Percentiles rank a stretch among this genome's conserved stretches.
phyloP scores from a whole-genome alignment of 129 eudicot species.

The Ambrosia artemisiifolia region DNA sequence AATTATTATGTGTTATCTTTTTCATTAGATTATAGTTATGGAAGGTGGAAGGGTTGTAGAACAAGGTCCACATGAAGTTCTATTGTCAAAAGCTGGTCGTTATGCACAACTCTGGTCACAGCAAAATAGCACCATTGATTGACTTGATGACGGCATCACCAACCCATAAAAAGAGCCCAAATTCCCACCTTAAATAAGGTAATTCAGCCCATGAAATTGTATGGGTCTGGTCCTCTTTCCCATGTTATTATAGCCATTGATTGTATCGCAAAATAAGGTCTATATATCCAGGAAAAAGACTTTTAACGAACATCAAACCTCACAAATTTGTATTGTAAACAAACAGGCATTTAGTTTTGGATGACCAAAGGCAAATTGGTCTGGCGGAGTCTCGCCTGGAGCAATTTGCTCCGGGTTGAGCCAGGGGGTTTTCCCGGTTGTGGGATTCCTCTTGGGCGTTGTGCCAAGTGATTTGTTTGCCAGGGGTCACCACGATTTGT shows the following conservation, averaged over 20 bases:
- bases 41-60: slow-evolving; percentile 92
- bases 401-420: too few relatives aligned
- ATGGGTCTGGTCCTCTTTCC: not conserved
- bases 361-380: too few relatives aligned
- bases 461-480: too few relatives aligned
- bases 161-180: not conserved
- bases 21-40: slow-evolving; percentile 69
- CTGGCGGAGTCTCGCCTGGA: too few relatives aligned
- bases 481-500: too few relatives aligned
- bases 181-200: not conserved
- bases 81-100: slow-evolving; percentile 72
- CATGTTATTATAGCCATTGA: slow-evolving; percentile 12
- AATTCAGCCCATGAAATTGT: too few relatives aligned
- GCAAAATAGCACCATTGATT: slow-evolving; percentile 70
- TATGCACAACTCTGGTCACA: slow-evolving; percentile 96
- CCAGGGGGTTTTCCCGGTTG: too few relatives aligned
- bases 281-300: not conserved
- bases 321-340: not conserved
- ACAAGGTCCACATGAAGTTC: slow-evolving; percentile 90
- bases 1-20: slow-evolving; percentile 4
- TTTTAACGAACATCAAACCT: not conserved
- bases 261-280: slow-evolving; percentile 13
- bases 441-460: too few relatives aligned
- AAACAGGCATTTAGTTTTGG: too few relatives aligned
- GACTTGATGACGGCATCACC: slow-evolving; percentile 37